phyloP scores from a whole-genome alignment of 768 basidiomycete species.

The Phlebiopsis flavidoalba region DNA sequence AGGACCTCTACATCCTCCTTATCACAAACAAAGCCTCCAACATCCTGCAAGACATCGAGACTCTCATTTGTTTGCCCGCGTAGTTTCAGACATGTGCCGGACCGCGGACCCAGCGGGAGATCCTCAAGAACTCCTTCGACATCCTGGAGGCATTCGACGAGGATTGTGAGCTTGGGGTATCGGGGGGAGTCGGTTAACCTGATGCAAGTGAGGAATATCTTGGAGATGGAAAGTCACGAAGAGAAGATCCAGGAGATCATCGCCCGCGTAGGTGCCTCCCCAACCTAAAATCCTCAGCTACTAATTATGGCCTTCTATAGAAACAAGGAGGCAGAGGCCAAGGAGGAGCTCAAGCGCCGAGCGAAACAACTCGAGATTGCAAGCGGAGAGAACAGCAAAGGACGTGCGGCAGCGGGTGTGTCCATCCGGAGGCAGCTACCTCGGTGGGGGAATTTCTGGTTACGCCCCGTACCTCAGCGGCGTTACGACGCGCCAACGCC shows the following conservation, averaged over 20 bases:
- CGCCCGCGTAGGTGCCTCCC: conserved; percentile 62
- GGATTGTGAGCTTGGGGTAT: conserved; percentile 86
- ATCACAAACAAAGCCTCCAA: conserved; percentile 99
- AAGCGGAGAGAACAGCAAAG: conserved; percentile 91
- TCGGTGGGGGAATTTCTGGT: conserved; percentile 62
- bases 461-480: conserved; percentile 65
- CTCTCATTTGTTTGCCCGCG: conserved; percentile 86
- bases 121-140: conserved; percentile 87
- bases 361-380: conserved; percentile 98
- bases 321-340: conserved; percentile 99
- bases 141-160: conserved; percentile 95
- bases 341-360: conserved; percentile 96
- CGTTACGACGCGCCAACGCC: conserved; percentile 62
- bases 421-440: conserved; percentile 49
- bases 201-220: conserved; percentile 70
- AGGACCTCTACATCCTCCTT: conserved; percentile 94
- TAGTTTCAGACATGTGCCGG: conserved; percentile 89
- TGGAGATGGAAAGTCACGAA: conserved; percentile 90
- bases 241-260: conserved; percentile 99
- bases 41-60: conserved; percentile 97
- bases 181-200: conserved; percentile 74
- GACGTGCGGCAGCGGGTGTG: conserved; percentile 55
- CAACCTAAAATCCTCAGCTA: neutral
- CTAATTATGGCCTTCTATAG: conserved; percentile 29
- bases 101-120: conserved; percentile 86